Base-by-base conservation (phyloP, 371 early-diverging fungal genomes). In the Haplosporangium sp. region DNA sequence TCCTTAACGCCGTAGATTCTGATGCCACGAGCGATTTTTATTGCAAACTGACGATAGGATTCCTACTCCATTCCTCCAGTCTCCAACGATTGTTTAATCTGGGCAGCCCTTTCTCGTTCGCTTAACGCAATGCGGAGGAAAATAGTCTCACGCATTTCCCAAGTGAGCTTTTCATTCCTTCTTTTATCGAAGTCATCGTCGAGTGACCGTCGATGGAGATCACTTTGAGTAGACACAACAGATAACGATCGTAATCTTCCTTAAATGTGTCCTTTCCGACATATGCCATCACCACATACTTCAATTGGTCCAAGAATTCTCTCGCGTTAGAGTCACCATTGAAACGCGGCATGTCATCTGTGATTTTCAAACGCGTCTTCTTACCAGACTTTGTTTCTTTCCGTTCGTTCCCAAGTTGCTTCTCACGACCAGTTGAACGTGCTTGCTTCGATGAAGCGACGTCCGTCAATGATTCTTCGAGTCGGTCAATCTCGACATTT, bases 1-100 rank as follows among this genome's bases (percentile, higher is more conserved):
- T 55, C 38, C 55, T 55, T 55, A n/a, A 55, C 29, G 14, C 55
- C 55, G n/a, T 41, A 55, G 6, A 55, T 23, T 6, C 18, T 29
- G 23, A 38, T 55, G 14, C 38, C 55, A 7, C 55, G 36, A 6
- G 55, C 29, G 41, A 55, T 38, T 14, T 40, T 29, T 1, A 55
- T 55, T 6, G 55, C 41, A 23, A 55, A 55, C 11, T 55, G 55
- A 1, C 40, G 36, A 20, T 41, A 55, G 6, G 55, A 16, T 20
- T 55, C 55, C 5, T n/a, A 12, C 1, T 14, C 11, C 14, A 13
- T 11, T 38, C 36, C 9, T 13, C 55, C 55, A 21, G 38, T 8
- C 23, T 55, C 38, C n/a, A 37, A 9, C 29, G 38, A n/a, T 10
- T 55, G 38, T 40, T 37, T 55, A 29, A 55, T 55, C n/a, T 50